These are phyloP conservation scores for Heracleum sosnowskyi DNA, from an alignment of 129 eudicot genomes.

Conservation along the genomic window DNA sequence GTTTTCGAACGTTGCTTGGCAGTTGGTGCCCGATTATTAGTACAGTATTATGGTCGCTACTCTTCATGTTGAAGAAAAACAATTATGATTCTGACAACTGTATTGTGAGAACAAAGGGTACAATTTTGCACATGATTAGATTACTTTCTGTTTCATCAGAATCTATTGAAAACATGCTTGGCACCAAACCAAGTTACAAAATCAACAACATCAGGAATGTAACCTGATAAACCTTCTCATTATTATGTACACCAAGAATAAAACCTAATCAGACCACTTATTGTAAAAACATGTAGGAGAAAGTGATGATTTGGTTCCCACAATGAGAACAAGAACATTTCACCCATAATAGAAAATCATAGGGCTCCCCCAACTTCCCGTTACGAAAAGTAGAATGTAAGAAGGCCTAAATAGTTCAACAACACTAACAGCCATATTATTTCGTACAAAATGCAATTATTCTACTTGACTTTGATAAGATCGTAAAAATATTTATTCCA, in stretches of 20 bases:
- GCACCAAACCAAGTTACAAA: not conserved
- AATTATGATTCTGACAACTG: not conserved
- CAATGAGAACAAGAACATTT: not conserved
- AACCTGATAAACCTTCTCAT: not conserved
- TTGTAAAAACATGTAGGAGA: not conserved
- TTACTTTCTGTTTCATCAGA: not conserved
- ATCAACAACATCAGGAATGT: not conserved
- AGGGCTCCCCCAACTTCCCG: not conserved
- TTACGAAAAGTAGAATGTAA: not conserved
- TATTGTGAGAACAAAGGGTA: not conserved
- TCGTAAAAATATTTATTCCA: constrained; percentile 3
- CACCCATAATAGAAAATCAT: not conserved
- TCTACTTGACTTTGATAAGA: not conserved
- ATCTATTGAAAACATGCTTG: not conserved
- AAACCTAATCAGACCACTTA: not conserved
- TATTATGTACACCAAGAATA: not conserved
- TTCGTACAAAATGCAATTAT: not conserved
- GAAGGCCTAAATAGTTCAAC: not conserved
- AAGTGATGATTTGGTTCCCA: not conserved
- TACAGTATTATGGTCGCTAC: not conserved
- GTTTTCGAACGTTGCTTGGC: not conserved
- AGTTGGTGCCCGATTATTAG: not conserved
- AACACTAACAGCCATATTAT: not conserved
- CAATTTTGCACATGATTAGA: not conserved
- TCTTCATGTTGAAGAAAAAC: not conserved